Percentiles rank a stretch among this genome's conserved stretches.
These are phyloP conservation scores for Inonotus obliquus DNA, from an alignment of 1,284 basidiomycete species.

Conservation along the genomic window DNA sequence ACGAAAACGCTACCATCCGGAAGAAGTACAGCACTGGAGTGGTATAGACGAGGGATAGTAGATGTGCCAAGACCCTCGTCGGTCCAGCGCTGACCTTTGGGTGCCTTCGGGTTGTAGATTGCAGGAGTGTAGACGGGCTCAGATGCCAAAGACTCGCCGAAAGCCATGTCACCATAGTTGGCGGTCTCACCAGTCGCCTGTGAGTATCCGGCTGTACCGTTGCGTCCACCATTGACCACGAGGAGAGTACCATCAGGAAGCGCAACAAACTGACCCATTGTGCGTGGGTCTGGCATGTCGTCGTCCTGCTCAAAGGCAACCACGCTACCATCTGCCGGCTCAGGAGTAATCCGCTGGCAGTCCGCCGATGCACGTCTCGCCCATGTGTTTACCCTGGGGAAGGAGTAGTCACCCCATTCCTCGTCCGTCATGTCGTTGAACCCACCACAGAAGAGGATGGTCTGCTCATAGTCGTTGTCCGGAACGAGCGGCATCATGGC, in stretches of 20 bases:
- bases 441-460: slow-evolving; percentile 88
- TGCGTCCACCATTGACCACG: slow-evolving; percentile 73
- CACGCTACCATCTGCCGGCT: slow-evolving; percentile 59
- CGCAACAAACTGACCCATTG: slow-evolving; percentile 85
- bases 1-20: slow-evolving; percentile 85
- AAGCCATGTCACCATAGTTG: slow-evolving; percentile 49
- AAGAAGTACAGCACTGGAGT: slow-evolving; percentile 85
- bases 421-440: slow-evolving; percentile 62
- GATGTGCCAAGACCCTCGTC: slow-evolving; percentile 58
- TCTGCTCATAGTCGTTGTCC: slow-evolving; percentile 83
- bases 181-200: slow-evolving; percentile 46
- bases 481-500: slow-evolving; percentile 91
- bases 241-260: slow-evolving; percentile 74
- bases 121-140: slow-evolving; percentile 67
- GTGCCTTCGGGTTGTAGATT: slow-evolving; percentile 69
- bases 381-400: slow-evolving; percentile 63
- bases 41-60: slow-evolving; percentile 76
- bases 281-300: slow-evolving; percentile 65
- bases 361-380: slow-evolving; percentile 56
- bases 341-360: slow-evolving; percentile 76
- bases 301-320: slow-evolving; percentile 65
- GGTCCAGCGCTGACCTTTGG: slow-evolving; percentile 69
- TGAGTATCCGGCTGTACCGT: slow-evolving; percentile 74
- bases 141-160: slow-evolving; percentile 57
- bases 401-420: slow-evolving; percentile 70